Conservation (phyloP, 371 early-diverging fungal species). For the Globomyces sp. region DNA sequence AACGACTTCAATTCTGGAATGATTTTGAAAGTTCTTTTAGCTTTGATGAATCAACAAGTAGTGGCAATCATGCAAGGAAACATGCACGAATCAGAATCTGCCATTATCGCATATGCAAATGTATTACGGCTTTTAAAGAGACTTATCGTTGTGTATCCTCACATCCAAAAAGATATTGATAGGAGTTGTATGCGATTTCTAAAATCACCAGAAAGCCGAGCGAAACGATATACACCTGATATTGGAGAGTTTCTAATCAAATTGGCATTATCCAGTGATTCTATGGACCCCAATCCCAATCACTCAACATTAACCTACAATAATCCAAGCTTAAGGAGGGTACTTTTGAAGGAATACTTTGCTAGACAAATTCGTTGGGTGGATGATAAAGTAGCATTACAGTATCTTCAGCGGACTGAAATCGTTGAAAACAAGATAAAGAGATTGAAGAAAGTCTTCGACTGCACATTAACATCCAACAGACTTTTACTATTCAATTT, state of each 20-base stretch:
- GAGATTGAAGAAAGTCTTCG: not conserved
- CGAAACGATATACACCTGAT: not conserved
- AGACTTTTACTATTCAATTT: conserved; percentile 1
- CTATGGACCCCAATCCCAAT: not conserved
- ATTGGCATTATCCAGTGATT: not conserved
- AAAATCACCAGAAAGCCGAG: not conserved
- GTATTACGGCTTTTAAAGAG: not conserved
- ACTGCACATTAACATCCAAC: not conserved
- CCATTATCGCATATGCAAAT: not conserved
- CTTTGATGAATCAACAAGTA: conserved; percentile 1
- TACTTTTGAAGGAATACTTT: not conserved
- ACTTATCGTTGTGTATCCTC: not conserved
- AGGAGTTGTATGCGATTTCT: not conserved
- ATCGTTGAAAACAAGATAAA: not conserved
- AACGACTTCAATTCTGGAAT: not conserved
- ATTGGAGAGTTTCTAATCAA: not conserved
- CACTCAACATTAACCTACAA: not conserved
- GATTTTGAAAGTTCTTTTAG: not conserved
- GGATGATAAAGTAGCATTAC: not conserved
- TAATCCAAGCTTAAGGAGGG: not conserved
- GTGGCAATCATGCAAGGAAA: conserved; percentile 4
- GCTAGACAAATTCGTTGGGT: not conserved
- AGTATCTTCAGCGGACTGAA: not conserved
- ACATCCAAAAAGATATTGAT: conserved; percentile 4
- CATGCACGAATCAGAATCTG: not conserved